Conservation (phyloP, 1,139 yeast genomes). For the Wickerhamomyces sp. region DNA sequence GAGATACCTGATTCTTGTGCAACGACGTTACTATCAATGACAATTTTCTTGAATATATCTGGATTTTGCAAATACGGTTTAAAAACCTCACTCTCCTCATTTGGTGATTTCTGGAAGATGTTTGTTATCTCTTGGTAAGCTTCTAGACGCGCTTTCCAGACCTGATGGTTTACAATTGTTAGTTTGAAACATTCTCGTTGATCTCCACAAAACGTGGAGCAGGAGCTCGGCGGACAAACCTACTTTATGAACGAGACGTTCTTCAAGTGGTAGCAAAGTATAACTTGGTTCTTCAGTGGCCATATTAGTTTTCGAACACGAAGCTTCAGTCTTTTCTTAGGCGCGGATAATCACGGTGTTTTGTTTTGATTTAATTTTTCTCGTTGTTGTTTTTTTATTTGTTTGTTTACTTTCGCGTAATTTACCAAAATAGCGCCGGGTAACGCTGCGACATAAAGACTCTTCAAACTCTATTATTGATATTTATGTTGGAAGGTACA, state of each 20-base stretch:
- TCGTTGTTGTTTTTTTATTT: too few relatives aligned
- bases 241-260: slow-evolving; percentile 21
- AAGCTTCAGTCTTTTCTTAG: too few relatives aligned
- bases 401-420: too few relatives aligned
- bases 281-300: slow-evolving; percentile 20
- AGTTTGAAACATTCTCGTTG: not conserved
- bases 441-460: too few relatives aligned
- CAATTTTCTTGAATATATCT: slow-evolving; percentile 49
- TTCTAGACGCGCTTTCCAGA: slow-evolving; percentile 85
- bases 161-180: slow-evolving; percentile 18
- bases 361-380: too few relatives aligned
- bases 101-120: slow-evolving; percentile 48
- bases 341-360: too few relatives aligned
- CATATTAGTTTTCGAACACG: too few relatives aligned
- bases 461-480: not conserved
- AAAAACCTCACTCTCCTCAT: slow-evolving; percentile 52
- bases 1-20: slow-evolving; percentile 83
- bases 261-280: slow-evolving; percentile 21
- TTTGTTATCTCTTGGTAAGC: slow-evolving; percentile 70
- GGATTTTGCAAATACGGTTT: slow-evolving; percentile 43
- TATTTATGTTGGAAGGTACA: too few relatives aligned
- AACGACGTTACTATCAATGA: slow-evolving; percentile 79
- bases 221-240: slow-evolving; percentile 1
- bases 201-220: not conserved
- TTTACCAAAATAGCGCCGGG: too few relatives aligned